phyloP scores from a whole-genome alignment of 2,329 filamentous ascomycete species.

The Alternaria arborescens region DNA sequence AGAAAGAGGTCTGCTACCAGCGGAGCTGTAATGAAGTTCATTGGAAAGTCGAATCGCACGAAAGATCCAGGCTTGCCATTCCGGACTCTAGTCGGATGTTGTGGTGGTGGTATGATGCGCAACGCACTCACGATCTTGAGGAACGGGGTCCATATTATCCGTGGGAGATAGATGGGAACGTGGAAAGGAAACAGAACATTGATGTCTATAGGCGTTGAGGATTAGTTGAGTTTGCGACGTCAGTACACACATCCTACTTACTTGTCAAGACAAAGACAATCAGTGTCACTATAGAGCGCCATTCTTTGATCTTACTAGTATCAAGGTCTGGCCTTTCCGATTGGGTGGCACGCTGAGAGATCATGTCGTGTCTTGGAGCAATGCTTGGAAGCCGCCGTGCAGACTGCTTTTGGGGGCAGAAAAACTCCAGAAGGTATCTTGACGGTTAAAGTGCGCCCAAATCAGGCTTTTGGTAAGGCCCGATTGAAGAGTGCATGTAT shows the following conservation, averaged over 20 bases:
- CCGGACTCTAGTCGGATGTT: slow-evolving; percentile 23
- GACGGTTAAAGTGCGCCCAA: slow-evolving; percentile 1
- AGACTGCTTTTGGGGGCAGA: not conserved
- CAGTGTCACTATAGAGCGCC: slow-evolving; percentile 75
- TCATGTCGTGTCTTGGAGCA: slow-evolving; percentile 9
- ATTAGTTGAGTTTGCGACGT: not conserved
- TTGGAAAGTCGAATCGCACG: slow-evolving; percentile 65
- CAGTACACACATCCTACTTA: slow-evolving; percentile 55
- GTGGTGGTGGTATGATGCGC: slow-evolving; percentile 63
- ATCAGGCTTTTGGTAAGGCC: slow-evolving; percentile 10
- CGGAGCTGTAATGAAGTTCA: slow-evolving; percentile 77
- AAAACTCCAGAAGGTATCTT: not conserved
- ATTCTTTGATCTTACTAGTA: slow-evolving; percentile 66
- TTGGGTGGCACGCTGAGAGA: slow-evolving; percentile 14
- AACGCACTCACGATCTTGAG: slow-evolving; percentile 55
- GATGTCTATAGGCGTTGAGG: slow-evolving; percentile 62
- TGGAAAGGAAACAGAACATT: slow-evolving; percentile 74
- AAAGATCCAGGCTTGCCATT: slow-evolving; percentile 52
- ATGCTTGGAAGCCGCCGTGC: not conserved
- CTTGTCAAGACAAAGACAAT: slow-evolving; percentile 75
- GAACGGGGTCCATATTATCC: slow-evolving; percentile 56
- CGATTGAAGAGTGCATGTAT: slow-evolving; percentile 9
- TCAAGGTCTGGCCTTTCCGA: slow-evolving; percentile 46
- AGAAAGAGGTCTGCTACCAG: slow-evolving; percentile 76
- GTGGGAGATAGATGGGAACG: slow-evolving; percentile 69